phyloP scores from a whole-genome alignment of 768 basidiomycete species.

The Gymnopilus junonius region DNA sequence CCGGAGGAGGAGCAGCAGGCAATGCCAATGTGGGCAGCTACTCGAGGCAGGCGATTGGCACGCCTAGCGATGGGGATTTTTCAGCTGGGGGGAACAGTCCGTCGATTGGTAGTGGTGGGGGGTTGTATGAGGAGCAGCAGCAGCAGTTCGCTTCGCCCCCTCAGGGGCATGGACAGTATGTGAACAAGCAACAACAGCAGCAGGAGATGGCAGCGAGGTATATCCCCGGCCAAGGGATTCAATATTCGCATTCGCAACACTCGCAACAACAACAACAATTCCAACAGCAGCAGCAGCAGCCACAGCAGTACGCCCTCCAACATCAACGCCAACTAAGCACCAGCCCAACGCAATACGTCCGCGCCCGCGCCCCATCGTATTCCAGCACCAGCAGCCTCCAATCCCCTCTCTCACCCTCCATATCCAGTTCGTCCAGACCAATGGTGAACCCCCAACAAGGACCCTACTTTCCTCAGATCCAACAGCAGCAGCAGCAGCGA shows the following conservation, averaged over 20 bases:
- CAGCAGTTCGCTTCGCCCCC: too few relatives aligned
- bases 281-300: slow-evolving; percentile 19
- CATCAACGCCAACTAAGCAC: slow-evolving; percentile 14
- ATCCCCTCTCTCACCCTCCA: slow-evolving; percentile 63
- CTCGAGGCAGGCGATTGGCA: slow-evolving; percentile 52
- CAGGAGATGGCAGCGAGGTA: too few relatives aligned
- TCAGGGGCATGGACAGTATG: slow-evolving; percentile 33
- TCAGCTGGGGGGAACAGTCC: slow-evolving; percentile 55
- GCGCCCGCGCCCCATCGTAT: slow-evolving; percentile 47
- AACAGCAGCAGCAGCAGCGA: slow-evolving; percentile 13
- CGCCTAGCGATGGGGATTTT: slow-evolving; percentile 65
- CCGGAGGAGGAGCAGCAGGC: slow-evolving; percentile 36
- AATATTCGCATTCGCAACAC: slow-evolving; percentile 51
- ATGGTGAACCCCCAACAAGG: slow-evolving; percentile 50
- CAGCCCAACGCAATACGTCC: slow-evolving; percentile 38
- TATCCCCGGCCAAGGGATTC: slow-evolving; percentile 68
- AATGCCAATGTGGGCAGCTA: slow-evolving; percentile 29
- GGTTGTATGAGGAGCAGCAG: slow-evolving; percentile 53
- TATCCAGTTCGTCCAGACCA: slow-evolving; percentile 24
- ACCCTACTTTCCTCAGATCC: slow-evolving; percentile 47
- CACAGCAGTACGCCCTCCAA: slow-evolving; percentile 25
- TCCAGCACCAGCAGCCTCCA: slow-evolving; percentile 38
- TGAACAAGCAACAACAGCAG: slow-evolving; percentile 29
- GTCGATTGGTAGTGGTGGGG: slow-evolving; percentile 24
- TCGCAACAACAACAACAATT: too few relatives aligned